Percentiles rank a stretch among this genome's conserved stretches.
Evolutionary conservation across 78 protist species (phyloP).

Genomic region (Dictyostelium discoideum): DNA sequence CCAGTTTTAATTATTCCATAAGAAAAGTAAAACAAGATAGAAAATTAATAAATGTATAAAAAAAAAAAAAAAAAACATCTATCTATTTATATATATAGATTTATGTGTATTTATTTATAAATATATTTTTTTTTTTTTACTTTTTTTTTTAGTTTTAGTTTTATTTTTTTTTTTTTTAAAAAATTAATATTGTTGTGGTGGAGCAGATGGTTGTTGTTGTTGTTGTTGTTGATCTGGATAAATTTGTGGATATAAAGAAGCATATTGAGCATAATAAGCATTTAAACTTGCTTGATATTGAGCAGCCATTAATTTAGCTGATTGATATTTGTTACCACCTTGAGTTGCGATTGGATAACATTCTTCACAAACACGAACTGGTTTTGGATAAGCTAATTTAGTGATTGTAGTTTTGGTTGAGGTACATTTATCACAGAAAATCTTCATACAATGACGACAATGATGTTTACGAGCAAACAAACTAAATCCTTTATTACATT

Average conservation of each 20-base stretch:
- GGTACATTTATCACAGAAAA: slow-evolving; percentile 60
- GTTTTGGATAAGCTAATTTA: slow-evolving; percentile 55
- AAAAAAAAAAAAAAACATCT: neutral
- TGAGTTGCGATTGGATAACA: slow-evolving; percentile 38
- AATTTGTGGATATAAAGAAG: slow-evolving; percentile 41
- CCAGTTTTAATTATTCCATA: slow-evolving; percentile 36
- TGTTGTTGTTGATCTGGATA: neutral
- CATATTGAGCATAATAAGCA: slow-evolving; percentile 41
- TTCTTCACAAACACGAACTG: slow-evolving; percentile 67
- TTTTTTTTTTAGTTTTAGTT: neutral
- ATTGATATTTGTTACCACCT: slow-evolving; percentile 66
- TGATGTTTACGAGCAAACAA: slow-evolving; percentile 70
- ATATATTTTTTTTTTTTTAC: neutral
- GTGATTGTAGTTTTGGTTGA: slow-evolving; percentile 27
- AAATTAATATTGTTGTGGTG: slow-evolving; percentile 4
- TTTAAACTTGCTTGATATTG: slow-evolving; percentile 18
- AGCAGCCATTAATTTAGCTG: slow-evolving; percentile 29
- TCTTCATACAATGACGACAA: slow-evolving; percentile 74
- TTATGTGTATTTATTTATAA: too few species aligned
- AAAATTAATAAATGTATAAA: neutral
- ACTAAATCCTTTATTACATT: slow-evolving; percentile 25
- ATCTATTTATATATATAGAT: too few species aligned
- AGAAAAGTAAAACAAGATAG: neutral
- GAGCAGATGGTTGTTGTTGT: neutral
- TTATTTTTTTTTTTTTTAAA: neutral